Percentiles rank a stretch among this genome's conserved stretches.
Evolutionary conservation across 106 monocot genomes (phyloP).

Genomic region (Dendrobium officinale): DNA sequence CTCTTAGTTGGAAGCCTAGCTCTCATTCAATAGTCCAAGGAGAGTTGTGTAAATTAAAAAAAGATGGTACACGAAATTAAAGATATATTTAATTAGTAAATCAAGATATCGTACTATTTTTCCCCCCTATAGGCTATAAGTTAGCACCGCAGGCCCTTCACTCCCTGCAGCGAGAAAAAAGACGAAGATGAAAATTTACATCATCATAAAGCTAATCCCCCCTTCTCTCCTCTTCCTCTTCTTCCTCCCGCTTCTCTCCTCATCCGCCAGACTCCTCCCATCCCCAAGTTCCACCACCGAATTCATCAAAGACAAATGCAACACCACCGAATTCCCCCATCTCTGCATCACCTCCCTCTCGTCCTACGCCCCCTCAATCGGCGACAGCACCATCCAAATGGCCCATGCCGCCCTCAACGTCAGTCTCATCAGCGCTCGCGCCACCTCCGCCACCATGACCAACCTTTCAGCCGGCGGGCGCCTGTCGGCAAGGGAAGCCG

Average conservation of each 20-base stretch:
- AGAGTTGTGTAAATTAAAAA: too few species aligned
- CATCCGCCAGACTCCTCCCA: not conserved
- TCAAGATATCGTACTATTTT: too few species aligned
- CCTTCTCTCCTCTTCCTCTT: not conserved
- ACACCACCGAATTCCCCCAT: slow-evolving; percentile 19
- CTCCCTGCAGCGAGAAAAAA: too few species aligned
- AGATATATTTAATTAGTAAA: too few species aligned
- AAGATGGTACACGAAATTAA: too few species aligned
- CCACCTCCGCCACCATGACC: not conserved
- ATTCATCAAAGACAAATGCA: slow-evolving; percentile 13
- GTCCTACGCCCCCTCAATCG: slow-evolving; percentile 12
- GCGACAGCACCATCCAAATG: not conserved
- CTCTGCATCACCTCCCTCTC: slow-evolving; percentile 20
- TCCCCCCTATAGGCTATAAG: too few species aligned
- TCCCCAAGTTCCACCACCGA: not conserved
- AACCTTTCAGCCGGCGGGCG: too few species aligned
- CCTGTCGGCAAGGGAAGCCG: not conserved
- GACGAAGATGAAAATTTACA: not conserved
- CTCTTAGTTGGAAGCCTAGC: too few species aligned
- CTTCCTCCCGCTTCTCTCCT: not conserved
- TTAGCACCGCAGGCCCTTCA: too few species aligned
- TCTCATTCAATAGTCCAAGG: too few species aligned
- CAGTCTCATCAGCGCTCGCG: not conserved
- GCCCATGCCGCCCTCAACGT: slow-evolving; percentile 19
- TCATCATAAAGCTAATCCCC: not conserved